Evolutionary conservation across 106 monocot genomes (phyloP).

Genomic region (Gastrodia elata): DNA sequence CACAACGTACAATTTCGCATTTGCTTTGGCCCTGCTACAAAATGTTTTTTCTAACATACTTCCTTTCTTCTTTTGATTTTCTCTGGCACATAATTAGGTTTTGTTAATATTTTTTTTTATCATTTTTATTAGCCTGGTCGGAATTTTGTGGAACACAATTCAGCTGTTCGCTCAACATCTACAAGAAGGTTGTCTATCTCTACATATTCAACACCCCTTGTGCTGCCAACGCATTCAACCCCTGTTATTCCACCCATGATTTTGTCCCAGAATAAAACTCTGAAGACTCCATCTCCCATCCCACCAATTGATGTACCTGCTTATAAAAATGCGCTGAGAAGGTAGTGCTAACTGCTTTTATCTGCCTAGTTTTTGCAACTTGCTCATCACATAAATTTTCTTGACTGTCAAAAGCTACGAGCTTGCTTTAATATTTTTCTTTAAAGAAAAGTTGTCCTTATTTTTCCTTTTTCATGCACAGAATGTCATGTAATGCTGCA

Average conservation of each 20-base stretch:
- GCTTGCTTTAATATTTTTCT: background rate
- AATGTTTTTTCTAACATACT: background rate
- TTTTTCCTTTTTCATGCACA: background rate
- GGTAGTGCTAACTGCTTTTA: constrained; percentile 20
- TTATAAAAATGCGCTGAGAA: constrained; percentile 30
- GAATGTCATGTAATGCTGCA: background rate
- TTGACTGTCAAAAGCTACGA: background rate
- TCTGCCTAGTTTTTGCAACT: background rate
- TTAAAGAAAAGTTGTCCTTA: background rate
- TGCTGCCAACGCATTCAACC: background rate
- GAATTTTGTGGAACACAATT: constrained; percentile 13
- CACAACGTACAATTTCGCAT: background rate
- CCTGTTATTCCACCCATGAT: background rate
- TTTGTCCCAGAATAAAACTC: constrained; percentile 44
- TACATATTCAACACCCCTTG: background rate
- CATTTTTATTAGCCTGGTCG: background rate
- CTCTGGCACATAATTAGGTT: background rate
- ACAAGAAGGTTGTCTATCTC: constrained; percentile 4
- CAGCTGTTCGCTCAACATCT: constrained; percentile 35
- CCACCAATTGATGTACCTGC: constrained; percentile 33
- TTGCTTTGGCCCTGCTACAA: too few species aligned
- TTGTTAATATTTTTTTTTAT: background rate
- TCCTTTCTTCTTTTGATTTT: background rate
- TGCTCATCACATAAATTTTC: background rate
- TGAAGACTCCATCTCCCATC: constrained; percentile 53